phyloP scores from a whole-genome alignment of 148 eudicot species.

The Silene conica region DNA sequence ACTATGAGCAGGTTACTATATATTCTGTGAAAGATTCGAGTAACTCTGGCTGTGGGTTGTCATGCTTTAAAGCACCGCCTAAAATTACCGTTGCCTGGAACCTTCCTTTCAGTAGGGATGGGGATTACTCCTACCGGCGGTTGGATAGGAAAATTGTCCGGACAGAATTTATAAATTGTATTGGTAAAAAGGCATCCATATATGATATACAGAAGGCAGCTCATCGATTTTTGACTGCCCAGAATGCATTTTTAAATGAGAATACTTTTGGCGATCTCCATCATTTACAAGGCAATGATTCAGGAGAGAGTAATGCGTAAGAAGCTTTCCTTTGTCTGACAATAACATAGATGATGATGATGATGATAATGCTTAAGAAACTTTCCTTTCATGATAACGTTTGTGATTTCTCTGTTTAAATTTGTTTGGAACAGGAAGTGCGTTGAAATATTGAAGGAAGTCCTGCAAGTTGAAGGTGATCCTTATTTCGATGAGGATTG shows the following conservation, averaged over 20 bases:
- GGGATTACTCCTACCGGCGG: no score
- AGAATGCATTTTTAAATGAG: background rate
- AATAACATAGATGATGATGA: no score
- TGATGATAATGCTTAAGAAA: background rate
- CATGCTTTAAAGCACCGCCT: background rate
- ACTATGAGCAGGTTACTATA: background rate
- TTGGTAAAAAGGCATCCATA: background rate
- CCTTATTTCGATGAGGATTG: background rate
- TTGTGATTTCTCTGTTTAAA: background rate
- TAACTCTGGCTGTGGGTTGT: background rate
- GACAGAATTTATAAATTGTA: background rate
- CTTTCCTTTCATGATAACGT: background rate
- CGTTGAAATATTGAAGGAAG: background rate
- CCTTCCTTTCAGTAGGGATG: background rate
- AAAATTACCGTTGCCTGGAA: background rate
- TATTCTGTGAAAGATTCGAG: background rate
- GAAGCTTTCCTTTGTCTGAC: background rate
- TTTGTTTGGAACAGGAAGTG: background rate
- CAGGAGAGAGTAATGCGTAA: background rate
- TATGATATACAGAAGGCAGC: constrained; percentile 1
- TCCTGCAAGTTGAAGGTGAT: background rate
- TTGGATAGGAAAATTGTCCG: background rate
- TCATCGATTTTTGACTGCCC: background rate
- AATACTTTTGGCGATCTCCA: background rate
- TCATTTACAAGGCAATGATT: background rate